Base-by-base conservation (phyloP, 768 basidiomycete genomes). In the Leccinum pellstonianum region DNA sequence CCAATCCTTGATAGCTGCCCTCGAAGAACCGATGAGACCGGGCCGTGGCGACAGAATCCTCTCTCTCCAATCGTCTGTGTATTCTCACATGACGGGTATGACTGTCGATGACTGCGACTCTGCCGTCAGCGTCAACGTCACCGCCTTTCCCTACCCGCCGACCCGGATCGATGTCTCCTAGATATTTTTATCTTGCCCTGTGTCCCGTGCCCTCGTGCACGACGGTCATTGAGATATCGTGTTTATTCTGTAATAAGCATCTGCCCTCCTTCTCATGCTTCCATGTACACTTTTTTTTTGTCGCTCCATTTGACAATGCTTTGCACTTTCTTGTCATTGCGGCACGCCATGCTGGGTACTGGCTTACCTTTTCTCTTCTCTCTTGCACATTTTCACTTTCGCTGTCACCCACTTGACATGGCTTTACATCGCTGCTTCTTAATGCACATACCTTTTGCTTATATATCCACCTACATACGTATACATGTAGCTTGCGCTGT, bases 1-100 rank as follows among this genome's bases (percentile, higher is more conserved):
- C 64, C 79, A 78, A 67, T 86, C 85, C n/a, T 77, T 90, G 54
- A 81, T 89, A 59, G 87, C 84, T 21, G 87, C 85, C n/a, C 79
- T 90, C 47, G 80, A 86, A 37, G 73, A 79, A 2, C 68, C 79
- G 1, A 76, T 78, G 49, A 77, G 79, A 81, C 56, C 76, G 78
- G 2, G 8, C 76, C 83, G 63, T 77, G 77, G 55, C 75, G 83
- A 33, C 65, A 77, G 86, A 49, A 77, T 86, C 27, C 78, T 81
- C 17, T 87, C 86, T 4, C 75, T 86, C 76, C 84, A 84, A 62
- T 82, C 85, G 2, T 84, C 84, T 5, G 12, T 65, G 21, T 67
- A 72, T 55, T 79, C 77, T 19, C 63, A 66, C 15, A 19, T 53
- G 56, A 66, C 65, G 17, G 3, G 61, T 27, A 52, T 8, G 38